Evolutionary conservation across 352 stramenopile species (phyloP).

Genomic region (Phytophthora sp.): DNA sequence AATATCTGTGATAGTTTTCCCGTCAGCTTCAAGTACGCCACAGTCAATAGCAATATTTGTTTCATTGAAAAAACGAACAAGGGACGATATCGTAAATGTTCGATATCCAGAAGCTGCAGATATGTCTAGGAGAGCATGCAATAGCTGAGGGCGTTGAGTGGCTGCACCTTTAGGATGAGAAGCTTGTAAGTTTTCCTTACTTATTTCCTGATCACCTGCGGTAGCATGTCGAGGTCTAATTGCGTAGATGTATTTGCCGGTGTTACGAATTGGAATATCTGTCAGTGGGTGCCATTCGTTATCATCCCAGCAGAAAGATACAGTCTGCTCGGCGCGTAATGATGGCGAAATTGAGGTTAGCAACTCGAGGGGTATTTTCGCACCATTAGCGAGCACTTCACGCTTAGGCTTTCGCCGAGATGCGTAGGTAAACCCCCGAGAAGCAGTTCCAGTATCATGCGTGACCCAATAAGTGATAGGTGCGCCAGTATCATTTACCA

Average conservation of each 20-base stretch:
- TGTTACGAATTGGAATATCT: constrained; percentile 77
- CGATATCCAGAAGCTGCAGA: constrained; percentile 69
- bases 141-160: constrained; percentile 17
- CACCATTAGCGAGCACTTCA: constrained; percentile 51
- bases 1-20: constrained; percentile 62
- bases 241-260: constrained; percentile 81
- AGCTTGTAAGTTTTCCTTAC: not conserved
- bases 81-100: constrained; percentile 81
- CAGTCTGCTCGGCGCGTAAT: constrained; percentile 69
- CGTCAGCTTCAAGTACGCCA: constrained; percentile 60
- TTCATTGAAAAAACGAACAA: constrained; percentile 84
- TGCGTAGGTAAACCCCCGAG: constrained; percentile 66
- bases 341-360: constrained; percentile 71
- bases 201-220: constrained; percentile 6
- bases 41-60: constrained; percentile 61
- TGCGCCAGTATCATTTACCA: constrained; percentile 72
- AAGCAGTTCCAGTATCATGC: constrained; percentile 47
- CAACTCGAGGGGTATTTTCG: constrained; percentile 77
- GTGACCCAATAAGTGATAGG: constrained; percentile 73
- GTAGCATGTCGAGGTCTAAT: constrained; percentile 40
- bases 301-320: constrained; percentile 79
- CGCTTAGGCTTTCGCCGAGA: constrained; percentile 46
- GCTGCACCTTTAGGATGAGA: constrained; percentile 3
- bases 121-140: constrained; percentile 81
- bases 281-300: constrained; percentile 76